Evolutionary conservation across 2,329 filamentous ascomycete genomes (phyloP).

Genomic region (Aspergillus udagawae): DNA sequence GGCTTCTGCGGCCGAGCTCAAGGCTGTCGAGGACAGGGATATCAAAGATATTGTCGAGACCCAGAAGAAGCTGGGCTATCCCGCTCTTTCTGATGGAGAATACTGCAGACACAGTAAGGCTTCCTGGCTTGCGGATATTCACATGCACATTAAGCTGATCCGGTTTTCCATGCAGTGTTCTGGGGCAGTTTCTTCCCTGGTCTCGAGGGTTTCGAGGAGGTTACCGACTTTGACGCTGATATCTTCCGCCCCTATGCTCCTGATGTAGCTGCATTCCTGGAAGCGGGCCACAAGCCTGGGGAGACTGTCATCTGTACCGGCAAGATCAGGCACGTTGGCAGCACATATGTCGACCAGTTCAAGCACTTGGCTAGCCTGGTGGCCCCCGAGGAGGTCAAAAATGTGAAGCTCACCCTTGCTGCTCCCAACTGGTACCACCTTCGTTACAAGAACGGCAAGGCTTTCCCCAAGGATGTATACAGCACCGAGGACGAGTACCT

Average conservation of each 20-base stretch:
- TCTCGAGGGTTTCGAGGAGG: slow-evolving; percentile 53
- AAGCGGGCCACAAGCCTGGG: slow-evolving; percentile 54
- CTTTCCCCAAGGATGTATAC: slow-evolving; percentile 56
- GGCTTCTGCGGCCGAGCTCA: slow-evolving; percentile 53
- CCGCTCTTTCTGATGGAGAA: slow-evolving; percentile 65
- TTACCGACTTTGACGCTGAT: slow-evolving; percentile 44
- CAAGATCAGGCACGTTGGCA: slow-evolving; percentile 57
- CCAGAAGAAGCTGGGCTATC: slow-evolving; percentile 61
- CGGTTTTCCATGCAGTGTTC: slow-evolving; percentile 41
- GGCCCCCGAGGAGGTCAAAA: slow-evolving; percentile 57
- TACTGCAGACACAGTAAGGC: slow-evolving; percentile 49
- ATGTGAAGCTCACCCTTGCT: slow-evolving; percentile 65
- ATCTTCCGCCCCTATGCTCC: slow-evolving; percentile 58
- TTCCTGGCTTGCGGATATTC: not conserved
- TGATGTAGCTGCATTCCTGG: slow-evolving; percentile 60
- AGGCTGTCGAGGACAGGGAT: slow-evolving; percentile 59
- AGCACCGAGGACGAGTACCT: slow-evolving; percentile 60
- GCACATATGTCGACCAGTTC: slow-evolving; percentile 55
- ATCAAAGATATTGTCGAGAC: slow-evolving; percentile 62
- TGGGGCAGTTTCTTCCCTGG: slow-evolving; percentile 56
- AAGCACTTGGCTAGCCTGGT: slow-evolving; percentile 57
- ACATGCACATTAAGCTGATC: not conserved
- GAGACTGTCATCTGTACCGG: slow-evolving; percentile 54
- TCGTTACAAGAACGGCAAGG: slow-evolving; percentile 53
- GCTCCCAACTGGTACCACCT: slow-evolving; percentile 68